Base-by-base conservation (phyloP, 768 basidiomycete genomes). In the Pulveroboletus ravenelii region DNA sequence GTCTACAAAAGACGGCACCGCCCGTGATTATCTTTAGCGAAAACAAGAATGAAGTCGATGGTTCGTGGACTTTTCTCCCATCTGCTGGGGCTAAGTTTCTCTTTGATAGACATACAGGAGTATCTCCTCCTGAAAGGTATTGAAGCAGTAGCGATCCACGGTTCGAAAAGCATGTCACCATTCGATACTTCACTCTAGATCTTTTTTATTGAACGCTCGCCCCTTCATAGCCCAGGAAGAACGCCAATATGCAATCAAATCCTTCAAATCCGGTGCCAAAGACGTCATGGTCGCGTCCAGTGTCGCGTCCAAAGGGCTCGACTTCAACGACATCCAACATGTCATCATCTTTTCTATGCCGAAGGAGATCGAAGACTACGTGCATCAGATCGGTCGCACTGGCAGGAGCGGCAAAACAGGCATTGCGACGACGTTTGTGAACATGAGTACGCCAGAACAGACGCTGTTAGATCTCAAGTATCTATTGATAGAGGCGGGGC, bases 11-110 rank as follows among this genome's bases (percentile, higher is more conserved):
- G 74, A 99, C 96, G 0, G 87, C 96, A 1, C 96, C 96, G 7
- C 96, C 96, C 2, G 93, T 95, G 43, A 96, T 98, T 69, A 81
- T 98, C 50, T 99, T 99, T 68, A 93, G 89, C 56, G 96, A 99
- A 66, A 98, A 95, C 74, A 99, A 99, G 77, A 98, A 99, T 64
- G 96, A 99, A 67, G 96, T 99, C n/a, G 96, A 99, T 63, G 94
- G 93, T 93, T 57, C 60, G 80, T 59, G 4, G 29, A 10, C 15
- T 54, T 25, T 31, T 47, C 30, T 15, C 29, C 31, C 8, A 25
- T 17, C 15, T 31, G 35, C 13, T 31, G 35, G 34, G 41, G 50
- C 52, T 36, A 5, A 18, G 42, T 49, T n/a, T 46, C 34, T 17
- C 48, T 32, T 10, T 3, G 13, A 6, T 59, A 95, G 95, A 99